Evolutionary conservation across 805 yeast species (phyloP), one percentile per base, ranked within the genome.

Genomic region (Lipomyces lipofer): DNA sequence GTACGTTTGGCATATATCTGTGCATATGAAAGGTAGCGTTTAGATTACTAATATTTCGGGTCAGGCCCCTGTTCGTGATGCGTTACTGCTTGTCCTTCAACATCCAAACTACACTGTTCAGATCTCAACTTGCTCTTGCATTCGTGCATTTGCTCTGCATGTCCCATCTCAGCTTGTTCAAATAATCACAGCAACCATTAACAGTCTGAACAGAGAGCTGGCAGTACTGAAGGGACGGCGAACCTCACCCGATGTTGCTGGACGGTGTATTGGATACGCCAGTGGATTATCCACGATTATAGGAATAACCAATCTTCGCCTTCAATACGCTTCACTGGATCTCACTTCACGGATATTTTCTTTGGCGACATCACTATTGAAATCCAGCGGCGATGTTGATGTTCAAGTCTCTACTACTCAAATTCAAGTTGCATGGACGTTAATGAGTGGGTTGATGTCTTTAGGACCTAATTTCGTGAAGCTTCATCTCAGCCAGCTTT

Each of bases 371-470:
- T 69, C 77, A 28, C 69, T 76, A 33, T 64, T 78, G n/a, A 77
- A 76, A 54, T 45, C 63, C 19, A 59, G 60, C 19, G 65, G 59
- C 17, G 64, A 60, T 43, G 66, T 60, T 28, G 66, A 58, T 51
- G 66, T 66, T 24, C 61, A 8, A 40, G 69, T 40, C 50, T 74
- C 56, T 65, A 72, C 66, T 65, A 70, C 60, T 67, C 75, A 62
- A 65, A 73, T 35, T 47, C 78, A 45, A 67, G 78, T 40, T 69
- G 88, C 77, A 38, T 86, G 94, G 92, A 75, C 80, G 13, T 63
- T 84, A 22, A 64, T 86, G 21, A 73, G 76, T 56, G 92, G 92
- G 2, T 67, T 85, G 3, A 79, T 86, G 75, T 78, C 82, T 47
- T 78, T 80, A 0, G 86, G 85, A 33, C 76, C 77, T 13, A 70